A percentile compares a stretch with the other conserved stretches of the same genome.
Conservation (phyloP, 805 yeast species). For the Cyberlindnera bimundalis region DNA sequence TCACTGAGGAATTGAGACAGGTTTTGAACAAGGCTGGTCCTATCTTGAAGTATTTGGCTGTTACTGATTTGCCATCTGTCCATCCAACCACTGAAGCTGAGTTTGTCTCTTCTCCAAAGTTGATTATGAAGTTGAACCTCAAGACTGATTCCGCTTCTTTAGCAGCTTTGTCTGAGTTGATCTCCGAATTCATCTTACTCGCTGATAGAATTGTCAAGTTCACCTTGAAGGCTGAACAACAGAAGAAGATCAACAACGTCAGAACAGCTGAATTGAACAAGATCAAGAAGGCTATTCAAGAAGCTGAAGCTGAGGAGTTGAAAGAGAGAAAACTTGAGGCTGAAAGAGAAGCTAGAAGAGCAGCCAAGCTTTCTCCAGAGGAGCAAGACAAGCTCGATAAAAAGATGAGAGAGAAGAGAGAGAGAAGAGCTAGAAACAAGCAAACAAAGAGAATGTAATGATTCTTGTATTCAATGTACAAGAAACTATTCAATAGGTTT, state of each 20-base stretch:
- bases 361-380: constrained; percentile 58
- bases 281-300: constrained; percentile 66
- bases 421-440: constrained; percentile 65
- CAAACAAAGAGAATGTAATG: constrained; percentile 24
- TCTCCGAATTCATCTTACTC: constrained; percentile 54
- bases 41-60: constrained; percentile 62
- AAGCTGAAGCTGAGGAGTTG: constrained; percentile 59
- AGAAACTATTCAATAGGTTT: no score
- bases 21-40: constrained; percentile 41
- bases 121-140: constrained; percentile 52
- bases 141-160: constrained; percentile 49
- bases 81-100: constrained; percentile 63
- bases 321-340: constrained; percentile 70
- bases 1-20: constrained; percentile 45
- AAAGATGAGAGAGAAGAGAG: constrained; percentile 78
- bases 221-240: constrained; percentile 68
- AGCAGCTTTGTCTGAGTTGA: constrained; percentile 44
- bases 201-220: constrained; percentile 50
- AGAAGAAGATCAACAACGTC: constrained; percentile 70
- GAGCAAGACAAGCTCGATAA: constrained; percentile 77
- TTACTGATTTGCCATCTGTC: constrained; percentile 80
- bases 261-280: constrained; percentile 74
- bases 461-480: background rate
- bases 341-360: constrained; percentile 61
- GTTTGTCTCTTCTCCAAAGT: constrained; percentile 45